A percentile compares a stretch with the other conserved stretches of the same genome.
Evolutionary conservation across 2,329 filamentous ascomycete species (phyloP).

Genomic region (Thelonectria rubi): DNA sequence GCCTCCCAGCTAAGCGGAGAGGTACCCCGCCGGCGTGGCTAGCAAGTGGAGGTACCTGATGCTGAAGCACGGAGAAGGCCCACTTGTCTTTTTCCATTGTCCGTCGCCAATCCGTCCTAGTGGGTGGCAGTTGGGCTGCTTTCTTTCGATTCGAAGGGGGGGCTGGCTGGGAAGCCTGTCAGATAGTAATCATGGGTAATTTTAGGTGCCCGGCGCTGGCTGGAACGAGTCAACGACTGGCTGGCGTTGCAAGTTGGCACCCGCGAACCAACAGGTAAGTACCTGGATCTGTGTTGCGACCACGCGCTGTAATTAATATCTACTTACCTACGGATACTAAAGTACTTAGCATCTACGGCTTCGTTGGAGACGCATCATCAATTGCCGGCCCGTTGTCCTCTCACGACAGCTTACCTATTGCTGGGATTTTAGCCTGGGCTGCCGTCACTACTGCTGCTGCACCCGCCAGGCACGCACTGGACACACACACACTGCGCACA

Average conservation of each 20-base stretch:
- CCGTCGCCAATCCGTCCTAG: conserved; percentile 21
- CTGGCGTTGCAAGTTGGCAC: neutral
- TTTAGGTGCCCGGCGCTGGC: neutral
- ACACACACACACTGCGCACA: neutral
- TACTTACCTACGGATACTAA: too few relatives aligned
- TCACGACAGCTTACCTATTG: too few relatives aligned
- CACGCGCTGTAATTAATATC: neutral
- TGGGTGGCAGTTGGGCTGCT: conserved; percentile 7
- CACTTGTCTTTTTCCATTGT: neutral
- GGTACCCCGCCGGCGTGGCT: conserved; percentile 24
- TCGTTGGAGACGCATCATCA: too few relatives aligned
- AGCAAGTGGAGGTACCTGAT: conserved; percentile 28
- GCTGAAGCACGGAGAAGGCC: conserved; percentile 22
- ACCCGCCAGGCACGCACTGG: conserved; percentile 2
- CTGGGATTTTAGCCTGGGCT: conserved; percentile 6
- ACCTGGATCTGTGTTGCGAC: neutral
- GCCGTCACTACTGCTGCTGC: neutral
- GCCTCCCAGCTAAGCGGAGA: conserved; percentile 13
- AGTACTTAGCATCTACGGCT: too few relatives aligned
- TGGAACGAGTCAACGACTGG: neutral
- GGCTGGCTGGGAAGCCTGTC: neutral
- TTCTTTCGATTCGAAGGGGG: neutral
- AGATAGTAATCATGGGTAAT: neutral
- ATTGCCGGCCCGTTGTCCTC: too few relatives aligned
- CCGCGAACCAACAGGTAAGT: neutral